These are phyloP conservation scores for Annulohypoxylon moriforme DNA, from an alignment of 495 filamentous ascomycete genomes.

Conservation along the genomic window DNA sequence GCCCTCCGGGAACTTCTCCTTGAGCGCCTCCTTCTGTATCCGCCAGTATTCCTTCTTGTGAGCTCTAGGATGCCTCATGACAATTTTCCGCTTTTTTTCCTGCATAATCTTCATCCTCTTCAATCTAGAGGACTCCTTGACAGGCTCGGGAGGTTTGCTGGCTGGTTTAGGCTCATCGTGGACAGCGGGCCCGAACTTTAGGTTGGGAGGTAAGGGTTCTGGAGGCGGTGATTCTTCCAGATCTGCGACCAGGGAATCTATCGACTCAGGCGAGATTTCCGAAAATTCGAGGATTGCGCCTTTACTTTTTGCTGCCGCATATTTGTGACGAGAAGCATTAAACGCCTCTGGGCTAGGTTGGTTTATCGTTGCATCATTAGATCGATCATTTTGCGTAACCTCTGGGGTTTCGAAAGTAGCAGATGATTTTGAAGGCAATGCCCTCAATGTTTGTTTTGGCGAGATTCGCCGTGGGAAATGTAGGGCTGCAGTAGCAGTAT, in stretches of 20 bases:
- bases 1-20: conserved; percentile 77
- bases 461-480: conserved; percentile 11
- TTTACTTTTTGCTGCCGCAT: conserved; percentile 30
- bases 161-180: not conserved
- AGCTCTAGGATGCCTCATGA: not conserved
- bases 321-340: conserved; percentile 4
- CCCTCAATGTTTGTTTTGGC: not conserved
- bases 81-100: not conserved
- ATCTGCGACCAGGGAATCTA: conserved; percentile 40
- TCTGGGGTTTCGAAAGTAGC: conserved; percentile 1
- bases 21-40: conserved; percentile 73
- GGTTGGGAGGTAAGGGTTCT: not conserved
- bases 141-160: not conserved
- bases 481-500: conserved; percentile 23
- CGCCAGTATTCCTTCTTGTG: conserved; percentile 68
- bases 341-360: not conserved
- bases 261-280: conserved; percentile 47
- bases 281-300: conserved; percentile 49
- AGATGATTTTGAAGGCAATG: not conserved
- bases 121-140: conserved; percentile 22
- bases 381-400: not conserved
- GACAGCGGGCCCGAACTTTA: not conserved
- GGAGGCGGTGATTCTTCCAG: conserved; percentile 8
- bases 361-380: conserved; percentile 12
- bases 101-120: conserved; percentile 41